A percentile compares a stretch with the other conserved stretches of the same genome.
phyloP scores from a whole-genome alignment of 768 basidiomycete species.

The Chalciporus pseudorubinellus region DNA sequence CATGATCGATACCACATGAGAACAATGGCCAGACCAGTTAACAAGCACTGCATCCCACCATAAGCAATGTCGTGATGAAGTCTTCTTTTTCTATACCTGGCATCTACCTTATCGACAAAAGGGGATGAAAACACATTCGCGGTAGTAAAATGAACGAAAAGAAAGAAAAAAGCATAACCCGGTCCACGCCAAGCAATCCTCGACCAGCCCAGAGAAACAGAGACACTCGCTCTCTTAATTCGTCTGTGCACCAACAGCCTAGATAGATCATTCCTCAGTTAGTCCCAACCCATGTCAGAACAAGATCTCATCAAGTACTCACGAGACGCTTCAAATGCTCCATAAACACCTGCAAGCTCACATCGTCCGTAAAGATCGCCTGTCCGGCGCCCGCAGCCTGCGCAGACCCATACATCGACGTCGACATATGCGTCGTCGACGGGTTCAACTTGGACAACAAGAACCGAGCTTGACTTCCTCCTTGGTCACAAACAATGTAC shows the following conservation, averaged over 20 bases:
- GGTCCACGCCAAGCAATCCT: not conserved
- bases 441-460: conserved; percentile 94
- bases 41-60: too few relatives aligned
- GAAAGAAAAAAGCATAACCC: not conserved
- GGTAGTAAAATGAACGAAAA: conserved; percentile 2
- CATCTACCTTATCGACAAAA: conserved; percentile 16
- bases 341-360: conserved; percentile 97
- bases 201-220: not conserved
- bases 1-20: too few relatives aligned
- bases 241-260: conserved; percentile 72
- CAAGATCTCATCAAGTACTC: conserved; percentile 26
- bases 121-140: conserved; percentile 1
- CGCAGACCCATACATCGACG: conserved; percentile 82
- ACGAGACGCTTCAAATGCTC: conserved; percentile 94
- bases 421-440: conserved; percentile 95
- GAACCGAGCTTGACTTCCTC: conserved; percentile 98
- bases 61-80: not conserved
- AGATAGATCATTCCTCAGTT: conserved; percentile 23
- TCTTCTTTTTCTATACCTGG: not conserved
- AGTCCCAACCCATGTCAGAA: not conserved
- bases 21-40: too few relatives aligned
- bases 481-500: conserved; percentile 97
- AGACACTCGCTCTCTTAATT: conserved; percentile 37
- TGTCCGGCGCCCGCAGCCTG: conserved; percentile 69
- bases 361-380: conserved; percentile 98